Base-by-base conservation (phyloP, 1,284 basidiomycete genomes). In the Irpex lacteus region DNA sequence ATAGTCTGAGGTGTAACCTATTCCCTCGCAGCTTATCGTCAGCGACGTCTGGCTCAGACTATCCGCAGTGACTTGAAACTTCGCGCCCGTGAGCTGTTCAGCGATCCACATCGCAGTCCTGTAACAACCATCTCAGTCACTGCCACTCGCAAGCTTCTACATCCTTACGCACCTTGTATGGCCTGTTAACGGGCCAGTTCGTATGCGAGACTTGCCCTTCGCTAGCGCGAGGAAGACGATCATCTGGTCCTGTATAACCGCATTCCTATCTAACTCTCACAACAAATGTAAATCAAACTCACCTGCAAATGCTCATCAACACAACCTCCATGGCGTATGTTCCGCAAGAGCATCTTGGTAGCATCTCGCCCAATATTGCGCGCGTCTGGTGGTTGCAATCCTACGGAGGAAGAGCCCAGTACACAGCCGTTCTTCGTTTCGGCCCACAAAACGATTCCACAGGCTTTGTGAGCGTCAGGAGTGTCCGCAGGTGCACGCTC, bases 91-190 rank as follows among this genome's bases (percentile, higher is more conserved):
- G 54, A 92, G 77, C 67, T 83, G 80, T 68, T 90, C 83, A 0
- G 87, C 85, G 1, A 90, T 75, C 82, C 87, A 89, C 44, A 92
- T 90, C 0, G 90, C 90, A 11, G 90, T 90, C 65, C 89, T 90
- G 66, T 58, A 53, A 21, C 36, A 6, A 53, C 63, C 55, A 5
- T 11, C 32, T n/a, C 38, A 66, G 59, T 52, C 59, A 66, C 52
- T 32, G 5, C 32, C 2, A 6, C 11, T 50, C 6, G 15, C 37
- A 21, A 32, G 18, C 15, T 40, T 26, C 21, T 8, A 58, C 52
- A 18, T 61, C 0, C 11, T 15, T n/a, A 65, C 79, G 60, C 64
- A 88, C 89, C 78, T 81, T 3, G 90, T 90, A 74, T 92, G 89
- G 65, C 89, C 72, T 9, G 82, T 85, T 34, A 91, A 67, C 1